These are phyloP conservation scores for Penicillium longicatenatum DNA, from an alignment of 495 filamentous ascomycete genomes.

Conservation along the genomic window DNA sequence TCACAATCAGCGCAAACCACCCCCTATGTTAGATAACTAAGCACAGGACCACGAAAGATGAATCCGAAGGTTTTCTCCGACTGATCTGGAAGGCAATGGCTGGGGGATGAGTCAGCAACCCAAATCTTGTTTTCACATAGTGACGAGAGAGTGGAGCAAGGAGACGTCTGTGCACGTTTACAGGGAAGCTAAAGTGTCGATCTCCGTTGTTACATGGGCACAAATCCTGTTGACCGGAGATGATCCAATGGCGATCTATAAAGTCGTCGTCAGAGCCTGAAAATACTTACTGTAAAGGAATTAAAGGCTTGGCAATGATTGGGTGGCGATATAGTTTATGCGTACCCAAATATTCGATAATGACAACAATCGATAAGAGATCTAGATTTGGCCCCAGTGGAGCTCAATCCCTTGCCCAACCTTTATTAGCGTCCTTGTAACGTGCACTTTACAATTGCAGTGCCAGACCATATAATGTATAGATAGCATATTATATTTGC, in stretches of 20 bases:
- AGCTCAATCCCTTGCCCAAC: neutral
- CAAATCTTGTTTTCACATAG: constrained; percentile 20
- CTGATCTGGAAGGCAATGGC: constrained; percentile 1
- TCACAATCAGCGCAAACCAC: neutral
- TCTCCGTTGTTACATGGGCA: neutral
- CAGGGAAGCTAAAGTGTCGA: constrained; percentile 6
- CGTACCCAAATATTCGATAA: neutral
- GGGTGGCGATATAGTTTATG: neutral
- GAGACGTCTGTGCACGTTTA: constrained; percentile 4
- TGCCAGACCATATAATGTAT: too few relatives aligned
- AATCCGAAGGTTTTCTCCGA: constrained; percentile 5
- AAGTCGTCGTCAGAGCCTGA: neutral
- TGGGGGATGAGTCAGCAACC: constrained; percentile 16
- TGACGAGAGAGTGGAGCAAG: constrained; percentile 17
- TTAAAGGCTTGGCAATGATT: neutral
- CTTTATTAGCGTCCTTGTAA: neutral
- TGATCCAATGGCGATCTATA: constrained; percentile 3
- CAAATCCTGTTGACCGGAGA: neutral
- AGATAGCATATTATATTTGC: too few relatives aligned
- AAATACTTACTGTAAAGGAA: neutral
- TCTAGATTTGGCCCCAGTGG: neutral
- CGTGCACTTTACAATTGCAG: too few relatives aligned
- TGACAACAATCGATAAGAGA: neutral
- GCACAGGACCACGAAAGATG: neutral
- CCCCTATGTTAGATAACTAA: neutral